A percentile compares a stretch with the other conserved stretches of the same genome.
phyloP scores from a whole-genome alignment of 1,284 basidiomycete genomes.

The Boletus sp. region DNA sequence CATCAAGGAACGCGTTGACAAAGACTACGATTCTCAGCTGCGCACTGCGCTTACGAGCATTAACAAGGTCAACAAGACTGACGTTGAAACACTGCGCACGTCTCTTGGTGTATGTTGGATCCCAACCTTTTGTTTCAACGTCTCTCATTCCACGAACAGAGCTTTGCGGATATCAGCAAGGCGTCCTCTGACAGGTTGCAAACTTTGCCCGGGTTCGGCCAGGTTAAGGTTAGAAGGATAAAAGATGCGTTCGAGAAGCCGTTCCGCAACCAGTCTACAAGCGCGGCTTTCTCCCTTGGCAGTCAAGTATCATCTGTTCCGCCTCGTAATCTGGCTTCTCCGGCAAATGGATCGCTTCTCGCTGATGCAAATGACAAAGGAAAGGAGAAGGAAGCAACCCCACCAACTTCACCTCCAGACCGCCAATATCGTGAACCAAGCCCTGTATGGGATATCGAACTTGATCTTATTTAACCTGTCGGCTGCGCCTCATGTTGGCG shows the following conservation, averaged over 20 bases:
- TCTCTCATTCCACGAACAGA: constrained; percentile 45
- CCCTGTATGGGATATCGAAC: constrained; percentile 62
- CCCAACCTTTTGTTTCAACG: background rate
- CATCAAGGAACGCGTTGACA: constrained; percentile 91
- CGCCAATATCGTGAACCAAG: constrained; percentile 32
- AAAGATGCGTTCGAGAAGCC: constrained; percentile 78
- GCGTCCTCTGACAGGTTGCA: constrained; percentile 74
- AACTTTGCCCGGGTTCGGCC: constrained; percentile 89
- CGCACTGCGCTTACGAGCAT: constrained; percentile 87
- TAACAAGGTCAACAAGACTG: constrained; percentile 95
- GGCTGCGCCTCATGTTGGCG: background rate
- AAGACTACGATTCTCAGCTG: constrained; percentile 80
- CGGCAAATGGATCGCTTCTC: constrained; percentile 13
- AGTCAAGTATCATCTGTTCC: constrained; percentile 20
- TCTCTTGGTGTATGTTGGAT: constrained; percentile 80
- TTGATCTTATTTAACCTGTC: constrained; percentile 27
- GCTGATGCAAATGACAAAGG: constrained; percentile 14
- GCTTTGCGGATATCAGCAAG: constrained; percentile 75
- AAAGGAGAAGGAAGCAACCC: constrained; percentile 19
- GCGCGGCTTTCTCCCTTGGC: constrained; percentile 38
- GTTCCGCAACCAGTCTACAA: constrained; percentile 61
- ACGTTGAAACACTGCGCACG: constrained; percentile 89
- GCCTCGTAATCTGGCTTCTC: background rate
- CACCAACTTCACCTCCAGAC: constrained; percentile 5
- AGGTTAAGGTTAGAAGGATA: constrained; percentile 85